Evolutionary conservation across 768 basidiomycete genomes (phyloP).

Genomic region (Mycena indigotica): DNA sequence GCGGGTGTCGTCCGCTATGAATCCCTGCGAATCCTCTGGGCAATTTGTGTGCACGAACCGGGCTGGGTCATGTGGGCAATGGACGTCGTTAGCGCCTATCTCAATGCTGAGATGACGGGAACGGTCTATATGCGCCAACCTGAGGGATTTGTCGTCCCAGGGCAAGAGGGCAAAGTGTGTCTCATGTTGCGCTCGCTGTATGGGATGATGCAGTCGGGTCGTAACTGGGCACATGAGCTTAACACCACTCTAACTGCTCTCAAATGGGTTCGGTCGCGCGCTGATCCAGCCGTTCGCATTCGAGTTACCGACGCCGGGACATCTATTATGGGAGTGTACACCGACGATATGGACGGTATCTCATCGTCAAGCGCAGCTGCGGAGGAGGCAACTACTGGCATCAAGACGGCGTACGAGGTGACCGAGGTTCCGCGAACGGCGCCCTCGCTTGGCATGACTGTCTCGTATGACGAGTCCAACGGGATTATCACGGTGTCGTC

Average conservation of each 20-base stretch:
- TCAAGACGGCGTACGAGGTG: conserved; percentile 21
- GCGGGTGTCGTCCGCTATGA: conserved; percentile 8
- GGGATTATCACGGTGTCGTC: conserved; percentile 23
- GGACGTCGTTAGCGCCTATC: conserved; percentile 36
- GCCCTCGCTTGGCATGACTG: conserved; percentile 22
- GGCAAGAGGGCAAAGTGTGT: conserved; percentile 7
- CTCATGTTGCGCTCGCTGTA: conserved; percentile 8
- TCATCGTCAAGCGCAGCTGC: conserved; percentile 7
- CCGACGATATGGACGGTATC: conserved; percentile 10
- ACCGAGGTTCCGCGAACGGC: conserved; percentile 27
- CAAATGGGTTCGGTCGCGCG: conserved; percentile 13
- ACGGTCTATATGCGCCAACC: conserved; percentile 39
- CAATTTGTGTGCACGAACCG: conserved; percentile 28
- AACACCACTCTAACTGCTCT: conserved; percentile 3
- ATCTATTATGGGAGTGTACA: conserved; percentile 13
- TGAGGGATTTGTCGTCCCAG: conserved; percentile 21
- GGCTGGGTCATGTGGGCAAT: conserved; percentile 31
- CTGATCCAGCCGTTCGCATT: conserved; percentile 13
- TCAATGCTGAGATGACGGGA: conserved; percentile 30
- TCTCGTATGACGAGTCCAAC: conserved; percentile 18
- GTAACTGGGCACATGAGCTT: conserved; percentile 15
- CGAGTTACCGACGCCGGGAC: neutral
- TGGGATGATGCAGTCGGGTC: conserved; percentile 19
- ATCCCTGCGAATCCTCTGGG: conserved; percentile 20
- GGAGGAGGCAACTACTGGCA: conserved; percentile 8